Evolutionary conservation across 352 stramenopile genomes (phyloP).

Genomic region (Phytophthora europaea): DNA sequence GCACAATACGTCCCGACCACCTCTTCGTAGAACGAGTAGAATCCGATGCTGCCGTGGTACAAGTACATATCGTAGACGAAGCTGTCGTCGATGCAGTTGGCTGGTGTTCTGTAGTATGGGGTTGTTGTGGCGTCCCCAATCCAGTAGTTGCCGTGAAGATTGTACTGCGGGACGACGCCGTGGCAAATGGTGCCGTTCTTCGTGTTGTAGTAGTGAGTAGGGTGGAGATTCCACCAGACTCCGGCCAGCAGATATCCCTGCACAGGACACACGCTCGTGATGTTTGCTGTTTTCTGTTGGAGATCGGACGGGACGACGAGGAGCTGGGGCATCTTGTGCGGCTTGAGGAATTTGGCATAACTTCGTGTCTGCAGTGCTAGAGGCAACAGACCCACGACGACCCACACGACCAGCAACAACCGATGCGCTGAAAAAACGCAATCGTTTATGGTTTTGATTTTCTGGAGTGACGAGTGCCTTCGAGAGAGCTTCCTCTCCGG

Average conservation of each 20-base stretch:
- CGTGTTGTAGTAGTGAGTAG: conserved; percentile 14
- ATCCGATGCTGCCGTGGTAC: conserved; percentile 30
- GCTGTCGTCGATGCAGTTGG: conserved; percentile 4
- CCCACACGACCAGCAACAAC: conserved; percentile 15
- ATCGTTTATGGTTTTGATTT: background rate
- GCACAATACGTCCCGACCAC: conserved; percentile 14
- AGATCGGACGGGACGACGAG: background rate
- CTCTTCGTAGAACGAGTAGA: conserved; percentile 22
- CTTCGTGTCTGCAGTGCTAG: conserved; percentile 19
- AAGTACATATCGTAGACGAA: conserved; percentile 20
- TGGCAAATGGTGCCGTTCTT: conserved; percentile 3
- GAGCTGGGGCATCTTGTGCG: conserved; percentile 15
- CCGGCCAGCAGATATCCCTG: background rate
- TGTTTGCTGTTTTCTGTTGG: background rate
- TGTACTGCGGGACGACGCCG: conserved; percentile 19
- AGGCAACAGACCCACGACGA: conserved; percentile 3
- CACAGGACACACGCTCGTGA: background rate
- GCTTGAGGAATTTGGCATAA: conserved; percentile 21
- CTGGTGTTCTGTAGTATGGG: background rate
- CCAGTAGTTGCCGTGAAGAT: conserved; percentile 17
- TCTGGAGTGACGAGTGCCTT: background rate
- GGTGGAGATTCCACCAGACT: conserved; percentile 8
- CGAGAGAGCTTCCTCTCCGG: background rate
- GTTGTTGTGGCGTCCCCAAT: background rate
- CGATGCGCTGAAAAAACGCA: background rate